Conservation (phyloP, 768 basidiomycete genomes). For the Leucosporidium scottii region DNA sequence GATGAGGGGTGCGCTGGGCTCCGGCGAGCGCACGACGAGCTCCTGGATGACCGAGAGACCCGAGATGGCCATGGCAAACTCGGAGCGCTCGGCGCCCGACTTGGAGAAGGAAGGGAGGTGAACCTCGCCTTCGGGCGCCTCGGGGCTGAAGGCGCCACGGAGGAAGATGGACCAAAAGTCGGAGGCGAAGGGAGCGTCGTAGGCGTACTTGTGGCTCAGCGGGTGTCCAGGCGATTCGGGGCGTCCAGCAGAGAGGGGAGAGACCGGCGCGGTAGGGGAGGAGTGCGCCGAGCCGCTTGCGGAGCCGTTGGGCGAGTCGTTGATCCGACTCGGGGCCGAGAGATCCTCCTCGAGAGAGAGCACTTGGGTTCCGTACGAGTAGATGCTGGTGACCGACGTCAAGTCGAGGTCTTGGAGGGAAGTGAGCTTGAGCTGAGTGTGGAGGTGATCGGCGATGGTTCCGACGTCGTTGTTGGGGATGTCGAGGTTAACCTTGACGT, state of each 20-base stretch:
- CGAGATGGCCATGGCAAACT: constrained; percentile 23
- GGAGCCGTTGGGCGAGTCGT: background rate
- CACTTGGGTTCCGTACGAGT: constrained; percentile 24
- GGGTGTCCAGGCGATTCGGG: background rate
- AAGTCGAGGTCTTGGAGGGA: constrained; percentile 26
- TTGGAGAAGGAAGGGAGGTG: constrained; percentile 12
- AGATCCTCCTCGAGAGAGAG: constrained; percentile 23
- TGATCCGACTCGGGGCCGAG: background rate
- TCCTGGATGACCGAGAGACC: constrained; percentile 33
- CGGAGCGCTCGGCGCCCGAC: constrained; percentile 18
- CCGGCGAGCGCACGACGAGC: constrained; percentile 24
- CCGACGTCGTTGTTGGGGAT: constrained; percentile 14
- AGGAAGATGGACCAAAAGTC: constrained; percentile 33
- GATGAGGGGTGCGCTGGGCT: background rate
- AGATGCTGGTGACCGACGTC: constrained; percentile 29
- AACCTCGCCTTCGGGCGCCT: background rate
- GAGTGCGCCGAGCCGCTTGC: background rate
- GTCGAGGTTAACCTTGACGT: constrained; percentile 29
- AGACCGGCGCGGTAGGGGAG: background rate
- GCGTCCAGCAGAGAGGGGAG: background rate
- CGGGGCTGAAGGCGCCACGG: background rate
- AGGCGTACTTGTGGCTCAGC: constrained; percentile 20
- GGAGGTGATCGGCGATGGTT: background rate
- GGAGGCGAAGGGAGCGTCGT: constrained; percentile 29
- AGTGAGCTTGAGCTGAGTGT: constrained; percentile 19